Base-by-base conservation (phyloP, 1,139 yeast genomes). In the Debaryomycetaceae sp. region DNA sequence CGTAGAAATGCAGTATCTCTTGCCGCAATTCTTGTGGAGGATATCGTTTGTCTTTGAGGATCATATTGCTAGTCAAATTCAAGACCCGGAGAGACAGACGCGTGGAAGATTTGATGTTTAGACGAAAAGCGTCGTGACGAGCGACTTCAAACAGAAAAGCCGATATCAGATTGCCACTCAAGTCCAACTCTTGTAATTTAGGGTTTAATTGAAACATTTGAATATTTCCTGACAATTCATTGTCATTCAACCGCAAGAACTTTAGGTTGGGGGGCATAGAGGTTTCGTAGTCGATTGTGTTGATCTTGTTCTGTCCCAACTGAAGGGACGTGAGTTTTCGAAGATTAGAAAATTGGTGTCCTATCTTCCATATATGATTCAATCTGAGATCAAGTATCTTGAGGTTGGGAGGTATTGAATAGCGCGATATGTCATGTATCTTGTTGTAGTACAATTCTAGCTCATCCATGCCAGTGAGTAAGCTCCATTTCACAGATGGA, bases 371-470 rank as follows among this genome's bases (percentile, higher is more conserved):
- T 9, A 65, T 39, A 24, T 36, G 43, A 42, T 66, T 66, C 24
- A 54, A 44, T 17, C 64, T 44, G 30, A 68, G 47, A 42, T 66
- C 65, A n/a, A 68, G 42, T 7, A 41, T 39, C 11, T 49, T 52
- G 13, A 68, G 43, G 23, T 51, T 55, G 2, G 52, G 45, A 0
- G 73, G 73, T 1, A 59, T 55, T 0, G 41, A 14, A 72, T 71
- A 67, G 27, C 47, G 42, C 6, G 51, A 48, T 6, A 68, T 43
- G 6, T 46, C 34, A 5, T 46, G 14, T 7, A 68, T 56, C 5
- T 42, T n/a, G 46, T 67, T 68, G 31, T 48, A 52, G 39, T 49
- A 59, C 9, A 67, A 45, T 34, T 63, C 66, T 23, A 68, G 49
- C 6, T 61, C 63, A 1, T 40, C 44, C 22, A 68, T 49, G 34